These are phyloP conservation scores for Auxenochlorella protothecoides DNA, from an alignment of 139 green algal genomes.

Conservation along the genomic window DNA sequence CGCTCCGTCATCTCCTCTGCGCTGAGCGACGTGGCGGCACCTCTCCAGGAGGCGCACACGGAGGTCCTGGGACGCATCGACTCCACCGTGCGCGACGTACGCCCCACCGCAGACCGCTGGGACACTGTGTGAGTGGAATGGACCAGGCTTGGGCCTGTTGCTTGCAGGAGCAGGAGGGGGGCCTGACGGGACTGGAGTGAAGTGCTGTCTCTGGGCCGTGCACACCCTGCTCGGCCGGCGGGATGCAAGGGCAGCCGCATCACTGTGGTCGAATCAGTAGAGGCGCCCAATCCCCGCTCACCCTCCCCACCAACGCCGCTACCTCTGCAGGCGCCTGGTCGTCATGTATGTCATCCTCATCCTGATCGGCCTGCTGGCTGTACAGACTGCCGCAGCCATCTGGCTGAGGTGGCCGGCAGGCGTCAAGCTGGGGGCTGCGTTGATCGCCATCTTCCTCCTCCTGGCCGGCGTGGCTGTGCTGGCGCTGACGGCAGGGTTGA, in stretches of 20 bases:
- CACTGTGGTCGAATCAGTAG: too few relatives aligned
- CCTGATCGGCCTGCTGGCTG: constrained; percentile 1
- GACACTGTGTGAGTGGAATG: constrained; percentile 8
- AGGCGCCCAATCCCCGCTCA: not conserved
- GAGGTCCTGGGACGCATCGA: too few relatives aligned
- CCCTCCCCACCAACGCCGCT: not conserved
- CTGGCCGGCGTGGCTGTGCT: constrained; percentile 8
- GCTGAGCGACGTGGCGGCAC: too few relatives aligned
- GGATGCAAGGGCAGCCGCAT: not conserved
- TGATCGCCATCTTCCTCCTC: constrained; percentile 9
- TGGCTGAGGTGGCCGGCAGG: constrained; percentile 11
- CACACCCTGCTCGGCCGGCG: not conserved
- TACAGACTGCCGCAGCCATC: not conserved
- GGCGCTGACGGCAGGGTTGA: constrained; percentile 13
- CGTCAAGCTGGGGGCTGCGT: not conserved
- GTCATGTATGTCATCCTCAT: constrained; percentile 13
- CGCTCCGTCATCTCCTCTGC: too few relatives aligned
- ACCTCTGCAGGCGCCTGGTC: constrained; percentile 6
- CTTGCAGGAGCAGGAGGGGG: not conserved
- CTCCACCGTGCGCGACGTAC: too few relatives aligned
- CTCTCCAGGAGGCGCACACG: too few relatives aligned
- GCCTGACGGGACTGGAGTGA: not conserved
- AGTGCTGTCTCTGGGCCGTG: not conserved
- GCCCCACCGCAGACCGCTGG: not conserved
- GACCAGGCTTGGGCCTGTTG: too few relatives aligned